Evolutionary conservation across 345 rosid species (phyloP), one percentile per base, ranked within the genome.

Genomic region (Combretum micranthum): DNA sequence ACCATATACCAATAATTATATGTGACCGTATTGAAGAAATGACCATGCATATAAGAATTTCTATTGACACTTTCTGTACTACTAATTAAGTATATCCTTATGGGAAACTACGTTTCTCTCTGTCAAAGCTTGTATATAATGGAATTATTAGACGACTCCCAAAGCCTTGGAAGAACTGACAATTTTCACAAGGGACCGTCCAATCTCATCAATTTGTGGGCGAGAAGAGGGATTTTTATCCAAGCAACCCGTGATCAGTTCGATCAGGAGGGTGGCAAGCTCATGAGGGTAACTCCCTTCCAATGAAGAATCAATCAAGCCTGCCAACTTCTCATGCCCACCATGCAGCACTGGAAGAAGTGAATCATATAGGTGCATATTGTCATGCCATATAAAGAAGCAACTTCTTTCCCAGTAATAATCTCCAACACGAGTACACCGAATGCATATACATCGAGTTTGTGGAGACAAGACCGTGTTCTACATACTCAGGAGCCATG

Each of bases 131-230:
- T 1, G 10, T 4, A n/a, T 4, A 32, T 4, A 32, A 4, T 32
- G 39, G 39, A 32, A 23, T 22, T 53, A 26, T 46, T 57, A 18
- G 84, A 72, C 9, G 54, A 69, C 50, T 76, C 81, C 80, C 76
- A 69, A n/a, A 12, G 60, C 55, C 44, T 60, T 57, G 0, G 81
- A 65, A 63, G 75, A 22, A 3, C 65, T 65, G 65, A 77, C 61
- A 62, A 82, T 65, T 68, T 69, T 69, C 13, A 83, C 68, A 14
- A 87, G 71, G 63, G 76, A 71, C 60, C 62, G 65, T 55, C 67
- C 73, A 45, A 80, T 66, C 54, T 87, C 83, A 59, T 75, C 84
- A 87, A 78, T 87, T 49, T 73, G 53, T 52, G 93, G 97, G 19
- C 97, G 96, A 59, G 49, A 70, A 18, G 70, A 43, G 17, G 81